A percentile compares a stretch with the other conserved stretches of the same genome.
phyloP scores from a whole-genome alignment of 371 early-diverging fungal species.

The Polyrhizophydium stewartii region DNA sequence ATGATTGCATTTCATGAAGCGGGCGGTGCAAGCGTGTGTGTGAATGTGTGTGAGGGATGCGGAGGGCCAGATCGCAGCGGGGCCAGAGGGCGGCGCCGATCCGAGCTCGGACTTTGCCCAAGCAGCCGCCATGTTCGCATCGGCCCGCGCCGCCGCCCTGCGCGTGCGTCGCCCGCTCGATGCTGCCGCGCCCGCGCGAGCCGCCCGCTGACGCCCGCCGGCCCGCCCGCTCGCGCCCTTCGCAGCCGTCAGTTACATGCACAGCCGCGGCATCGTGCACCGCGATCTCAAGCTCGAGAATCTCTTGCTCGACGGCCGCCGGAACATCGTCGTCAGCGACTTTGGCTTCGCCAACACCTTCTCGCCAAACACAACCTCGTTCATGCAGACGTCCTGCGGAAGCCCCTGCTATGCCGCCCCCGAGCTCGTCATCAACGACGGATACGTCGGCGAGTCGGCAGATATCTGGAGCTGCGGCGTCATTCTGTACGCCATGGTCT shows the following conservation, averaged over 20 bases:
- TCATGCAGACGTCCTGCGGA: constrained; percentile 91
- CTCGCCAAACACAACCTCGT: constrained; percentile 13
- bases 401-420: constrained; percentile 98
- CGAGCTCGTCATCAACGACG: constrained; percentile 89
- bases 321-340: constrained; percentile 93
- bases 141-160: too few species aligned
- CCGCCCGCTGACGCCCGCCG: too few species aligned
- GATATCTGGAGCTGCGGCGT: constrained; percentile 97
- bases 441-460: constrained; percentile 93
- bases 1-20: too few species aligned
- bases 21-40: too few species aligned
- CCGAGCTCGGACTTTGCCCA: too few species aligned
- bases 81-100: too few species aligned
- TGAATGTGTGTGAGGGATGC: too few species aligned
- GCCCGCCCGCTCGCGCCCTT: too few species aligned
- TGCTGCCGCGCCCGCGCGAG: too few species aligned
- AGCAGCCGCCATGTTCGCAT: too few species aligned
- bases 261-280: constrained; percentile 52
- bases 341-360: constrained; percentile 97
- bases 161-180: too few species aligned
- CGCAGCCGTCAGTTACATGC: constrained; percentile 54
- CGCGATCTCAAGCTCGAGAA: constrained; percentile 81
- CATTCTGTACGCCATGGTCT: constrained; percentile 91
- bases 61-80: too few species aligned
- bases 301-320: constrained; percentile 74